Conservation (phyloP, 1,139 yeast genomes). For the Taphrina pruni region DNA sequence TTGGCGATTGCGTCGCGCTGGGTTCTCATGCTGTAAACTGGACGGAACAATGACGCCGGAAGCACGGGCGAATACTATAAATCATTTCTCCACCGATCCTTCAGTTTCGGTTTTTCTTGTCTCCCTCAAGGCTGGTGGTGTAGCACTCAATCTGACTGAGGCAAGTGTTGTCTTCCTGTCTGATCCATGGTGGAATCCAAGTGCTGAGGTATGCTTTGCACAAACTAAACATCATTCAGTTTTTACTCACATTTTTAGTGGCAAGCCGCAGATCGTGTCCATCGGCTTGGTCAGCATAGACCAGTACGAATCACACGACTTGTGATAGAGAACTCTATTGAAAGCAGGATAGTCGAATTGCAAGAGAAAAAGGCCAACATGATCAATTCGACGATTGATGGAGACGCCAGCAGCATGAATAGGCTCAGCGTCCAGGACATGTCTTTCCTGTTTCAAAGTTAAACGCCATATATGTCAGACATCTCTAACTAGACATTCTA, state of each 20-base stretch:
- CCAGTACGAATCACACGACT: constrained; percentile 93
- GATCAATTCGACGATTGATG: constrained; percentile 57
- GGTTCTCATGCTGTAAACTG: constrained; percentile 87
- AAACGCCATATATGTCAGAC: not conserved
- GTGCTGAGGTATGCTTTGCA: constrained; percentile 53
- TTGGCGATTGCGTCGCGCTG: constrained; percentile 92
- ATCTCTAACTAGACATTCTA: too few species aligned
- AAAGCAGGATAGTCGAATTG: constrained; percentile 89
- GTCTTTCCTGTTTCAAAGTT: constrained; percentile 28
- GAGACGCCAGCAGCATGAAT: constrained; percentile 27
- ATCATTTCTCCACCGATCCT: constrained; percentile 88
- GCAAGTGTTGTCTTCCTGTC: constrained; percentile 91
- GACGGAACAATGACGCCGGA: constrained; percentile 97
- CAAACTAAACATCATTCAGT: too few species aligned
- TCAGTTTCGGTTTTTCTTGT: constrained; percentile 91
- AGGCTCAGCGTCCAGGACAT: constrained; percentile 33
- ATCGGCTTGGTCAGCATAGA: constrained; percentile 92
- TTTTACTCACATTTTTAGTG: constrained; percentile 60
- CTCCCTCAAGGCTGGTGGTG: constrained; percentile 97
- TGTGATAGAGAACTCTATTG: constrained; percentile 95
- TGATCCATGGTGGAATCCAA: constrained; percentile 74
- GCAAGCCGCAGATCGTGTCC: constrained; percentile 98
- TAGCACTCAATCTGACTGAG: constrained; percentile 91
- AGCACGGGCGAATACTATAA: constrained; percentile 89
- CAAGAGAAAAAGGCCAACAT: constrained; percentile 97